Evolutionary conservation across 2,329 filamentous ascomycete species (phyloP).

Genomic region (Microdochium bolleyi): DNA sequence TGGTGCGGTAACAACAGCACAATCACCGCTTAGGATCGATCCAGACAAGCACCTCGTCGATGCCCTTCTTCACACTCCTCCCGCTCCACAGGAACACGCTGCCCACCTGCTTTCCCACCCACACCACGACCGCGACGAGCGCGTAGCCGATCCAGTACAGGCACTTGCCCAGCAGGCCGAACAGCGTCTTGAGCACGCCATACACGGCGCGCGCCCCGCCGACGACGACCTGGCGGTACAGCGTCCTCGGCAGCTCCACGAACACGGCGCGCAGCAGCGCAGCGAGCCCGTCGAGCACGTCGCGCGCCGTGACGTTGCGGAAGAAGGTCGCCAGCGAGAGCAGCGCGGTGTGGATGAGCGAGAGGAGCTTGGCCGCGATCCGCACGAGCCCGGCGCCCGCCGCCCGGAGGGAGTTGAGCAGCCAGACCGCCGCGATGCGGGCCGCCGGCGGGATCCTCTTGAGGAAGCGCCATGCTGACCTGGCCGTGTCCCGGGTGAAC

Average conservation of each 20-base stretch:
- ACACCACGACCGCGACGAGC: conserved; percentile 21
- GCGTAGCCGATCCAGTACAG: conserved; percentile 15
- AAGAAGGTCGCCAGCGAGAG: conserved; percentile 25
- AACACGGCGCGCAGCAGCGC: conserved; percentile 21
- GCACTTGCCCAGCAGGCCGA: conserved; percentile 19
- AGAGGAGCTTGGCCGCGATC: conserved; percentile 16
- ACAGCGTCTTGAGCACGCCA: conserved; percentile 17
- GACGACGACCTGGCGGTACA: conserved; percentile 13
- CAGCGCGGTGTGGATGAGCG: conserved; percentile 25
- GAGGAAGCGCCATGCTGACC: conserved; percentile 8
- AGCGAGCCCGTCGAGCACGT: conserved; percentile 27
- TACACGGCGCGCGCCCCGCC: conserved; percentile 8
- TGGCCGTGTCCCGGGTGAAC: conserved; percentile 6
- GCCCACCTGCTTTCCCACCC: conserved; percentile 22
- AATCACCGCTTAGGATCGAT: conserved; percentile 23
- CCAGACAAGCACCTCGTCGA: conserved; percentile 26
- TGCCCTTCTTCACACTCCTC: conserved; percentile 18
- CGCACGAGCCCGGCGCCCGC: conserved; percentile 14
- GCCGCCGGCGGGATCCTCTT: conserved; percentile 16
- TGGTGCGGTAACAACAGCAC: too few species aligned
- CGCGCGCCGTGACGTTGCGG: conserved; percentile 24
- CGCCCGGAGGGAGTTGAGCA: conserved; percentile 17
- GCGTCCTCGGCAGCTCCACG: conserved; percentile 18
- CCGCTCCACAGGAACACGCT: conserved; percentile 21
- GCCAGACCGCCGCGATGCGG: conserved; percentile 17